Conservation (phyloP, 1,139 yeast genomes). For the Kurtzmaniella natalensis region DNA sequence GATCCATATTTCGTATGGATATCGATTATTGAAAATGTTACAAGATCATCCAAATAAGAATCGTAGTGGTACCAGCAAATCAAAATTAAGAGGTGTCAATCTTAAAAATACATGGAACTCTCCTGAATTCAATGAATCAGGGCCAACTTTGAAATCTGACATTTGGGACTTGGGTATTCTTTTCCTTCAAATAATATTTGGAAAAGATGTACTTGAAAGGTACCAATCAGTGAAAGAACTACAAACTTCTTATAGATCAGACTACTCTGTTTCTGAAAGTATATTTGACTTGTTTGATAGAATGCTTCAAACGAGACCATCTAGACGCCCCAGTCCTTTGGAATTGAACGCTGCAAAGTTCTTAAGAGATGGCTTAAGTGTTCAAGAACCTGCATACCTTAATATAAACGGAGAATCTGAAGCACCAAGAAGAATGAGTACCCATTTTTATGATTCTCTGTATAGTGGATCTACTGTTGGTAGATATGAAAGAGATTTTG, state of each 20-base stretch:
- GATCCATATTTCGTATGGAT: constrained; percentile 69
- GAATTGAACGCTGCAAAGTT: constrained; percentile 83
- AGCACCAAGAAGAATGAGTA: constrained; percentile 5
- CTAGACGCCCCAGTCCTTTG: constrained; percentile 75
- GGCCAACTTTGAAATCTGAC: constrained; percentile 76
- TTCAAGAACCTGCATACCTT: constrained; percentile 24
- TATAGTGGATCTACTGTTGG: constrained; percentile 13
- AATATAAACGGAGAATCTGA: neutral
- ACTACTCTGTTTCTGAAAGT: constrained; percentile 27
- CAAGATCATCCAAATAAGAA: constrained; percentile 41
- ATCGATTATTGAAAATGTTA: constrained; percentile 57
- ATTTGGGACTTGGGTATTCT: constrained; percentile 89
- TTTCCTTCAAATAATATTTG: constrained; percentile 68
- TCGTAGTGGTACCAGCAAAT: too few species aligned
- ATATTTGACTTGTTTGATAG: constrained; percentile 63
- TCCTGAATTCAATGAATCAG: constrained; percentile 57
- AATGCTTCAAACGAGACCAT: constrained; percentile 62
- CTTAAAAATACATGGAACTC: constrained; percentile 54
- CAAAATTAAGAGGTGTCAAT: constrained; percentile 5
- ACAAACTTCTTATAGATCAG: constrained; percentile 38
- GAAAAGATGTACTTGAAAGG: constrained; percentile 39
- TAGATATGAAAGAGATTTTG: constrained; percentile 66
- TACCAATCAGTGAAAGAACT: constrained; percentile 63
- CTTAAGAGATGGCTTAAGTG: constrained; percentile 52
- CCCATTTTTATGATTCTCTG: constrained; percentile 2